Conservation (phyloP, 129 eudicot species). For the Lactuca saligna region DNA sequence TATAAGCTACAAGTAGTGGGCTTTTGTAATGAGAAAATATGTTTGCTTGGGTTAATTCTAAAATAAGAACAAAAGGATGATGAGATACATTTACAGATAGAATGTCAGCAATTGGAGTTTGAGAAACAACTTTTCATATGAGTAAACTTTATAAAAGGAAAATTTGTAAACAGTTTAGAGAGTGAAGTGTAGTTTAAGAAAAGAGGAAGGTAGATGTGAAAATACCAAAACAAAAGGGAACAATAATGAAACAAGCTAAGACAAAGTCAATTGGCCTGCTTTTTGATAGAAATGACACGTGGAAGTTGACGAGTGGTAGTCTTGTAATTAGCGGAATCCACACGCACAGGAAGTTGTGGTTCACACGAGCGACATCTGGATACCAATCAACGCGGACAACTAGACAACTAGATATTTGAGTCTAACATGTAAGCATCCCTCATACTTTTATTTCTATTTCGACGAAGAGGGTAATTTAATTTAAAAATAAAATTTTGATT, state of each 20-base stretch:
- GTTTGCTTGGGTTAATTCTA: not conserved
- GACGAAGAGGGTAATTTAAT: no score
- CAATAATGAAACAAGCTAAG: not conserved
- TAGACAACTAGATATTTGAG: no score
- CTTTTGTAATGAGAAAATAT: not conserved
- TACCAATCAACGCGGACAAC: not conserved
- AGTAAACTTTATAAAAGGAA: not conserved
- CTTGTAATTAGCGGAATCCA: not conserved
- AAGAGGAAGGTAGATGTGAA: conserved; percentile 1
- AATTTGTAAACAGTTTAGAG: not conserved
- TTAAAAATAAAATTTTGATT: no score
- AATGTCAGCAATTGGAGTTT: not conserved
- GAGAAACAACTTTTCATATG: not conserved
- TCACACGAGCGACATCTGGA: conserved; percentile 6
- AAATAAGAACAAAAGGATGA: no score
- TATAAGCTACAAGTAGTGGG: no score
- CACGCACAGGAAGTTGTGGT: conserved; percentile 10
- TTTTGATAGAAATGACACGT: conserved; percentile 10
- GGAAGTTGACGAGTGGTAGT: conserved; percentile 6
- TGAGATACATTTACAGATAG: not conserved
- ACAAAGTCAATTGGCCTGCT: not conserved
- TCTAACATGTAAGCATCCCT: no score
- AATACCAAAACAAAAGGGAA: not conserved
- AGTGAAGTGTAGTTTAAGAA: not conserved
- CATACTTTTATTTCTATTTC: no score